These are phyloP conservation scores for Penicillium maclennaniae DNA, from an alignment of 495 filamentous ascomycete genomes.

Conservation along the genomic window DNA sequence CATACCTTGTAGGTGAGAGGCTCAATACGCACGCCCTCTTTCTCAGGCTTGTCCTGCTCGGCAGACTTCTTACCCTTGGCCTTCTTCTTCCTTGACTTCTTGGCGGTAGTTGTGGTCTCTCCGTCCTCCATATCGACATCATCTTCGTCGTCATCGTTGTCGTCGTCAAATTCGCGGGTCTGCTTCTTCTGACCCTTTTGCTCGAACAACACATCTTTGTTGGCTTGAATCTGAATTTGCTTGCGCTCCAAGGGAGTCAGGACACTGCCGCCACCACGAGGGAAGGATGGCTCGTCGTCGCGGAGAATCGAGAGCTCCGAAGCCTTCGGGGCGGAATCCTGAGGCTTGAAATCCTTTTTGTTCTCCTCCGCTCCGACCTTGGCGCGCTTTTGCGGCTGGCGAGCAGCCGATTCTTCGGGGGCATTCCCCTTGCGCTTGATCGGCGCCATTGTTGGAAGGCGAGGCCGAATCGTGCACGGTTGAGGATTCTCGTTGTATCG, in stretches of 20 bases:
- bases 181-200: slow-evolving; percentile 58
- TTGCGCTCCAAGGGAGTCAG: slow-evolving; percentile 93
- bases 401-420: slow-evolving; percentile 34
- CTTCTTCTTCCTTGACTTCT: slow-evolving; percentile 51
- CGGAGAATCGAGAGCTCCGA: slow-evolving; percentile 52
- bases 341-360: slow-evolving; percentile 32
- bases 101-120: slow-evolving; percentile 34
- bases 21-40: slow-evolving; percentile 70
- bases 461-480: slow-evolving; percentile 30
- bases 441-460: slow-evolving; percentile 44
- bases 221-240: slow-evolving; percentile 92
- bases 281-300: slow-evolving; percentile 84
- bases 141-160: slow-evolving; percentile 39
- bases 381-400: slow-evolving; percentile 44
- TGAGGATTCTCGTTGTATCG: slow-evolving; percentile 25
- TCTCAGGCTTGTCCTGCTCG: slow-evolving; percentile 38
- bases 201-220: slow-evolving; percentile 89
- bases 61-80: slow-evolving; percentile 47
- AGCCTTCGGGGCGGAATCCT: slow-evolving; percentile 34
- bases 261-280: slow-evolving; percentile 85
- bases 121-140: slow-evolving; percentile 48
- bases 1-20: slow-evolving; percentile 84
- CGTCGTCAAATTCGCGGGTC: slow-evolving; percentile 36
- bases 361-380: slow-evolving; percentile 42
- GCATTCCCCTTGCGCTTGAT: slow-evolving; percentile 50